Evolutionary conservation across 2,329 filamentous ascomycete genomes (phyloP).

Genomic region (Paecilomyces sp.): DNA sequence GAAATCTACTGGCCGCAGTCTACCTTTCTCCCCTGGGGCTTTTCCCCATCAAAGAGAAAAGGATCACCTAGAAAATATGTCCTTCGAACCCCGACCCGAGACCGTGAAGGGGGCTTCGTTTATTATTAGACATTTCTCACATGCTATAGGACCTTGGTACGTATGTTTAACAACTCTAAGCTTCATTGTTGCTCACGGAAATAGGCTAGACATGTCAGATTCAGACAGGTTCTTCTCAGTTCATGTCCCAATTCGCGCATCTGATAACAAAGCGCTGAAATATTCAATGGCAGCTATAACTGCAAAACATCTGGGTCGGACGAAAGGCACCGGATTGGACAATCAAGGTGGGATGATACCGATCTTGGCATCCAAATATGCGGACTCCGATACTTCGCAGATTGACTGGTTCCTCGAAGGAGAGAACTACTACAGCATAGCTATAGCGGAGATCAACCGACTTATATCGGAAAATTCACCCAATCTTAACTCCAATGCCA

Average conservation of each 20-base stretch:
- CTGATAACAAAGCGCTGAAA: slow-evolving; percentile 24
- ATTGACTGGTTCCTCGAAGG: slow-evolving; percentile 55
- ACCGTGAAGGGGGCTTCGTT: slow-evolving; percentile 32
- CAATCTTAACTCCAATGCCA: slow-evolving; percentile 18
- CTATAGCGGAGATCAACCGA: slow-evolving; percentile 44
- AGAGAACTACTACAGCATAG: slow-evolving; percentile 54
- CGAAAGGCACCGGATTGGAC: slow-evolving; percentile 19
- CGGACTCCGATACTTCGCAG: slow-evolving; percentile 40
- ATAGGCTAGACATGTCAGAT: slow-evolving; percentile 32
- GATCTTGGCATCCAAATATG: slow-evolving; percentile 44
- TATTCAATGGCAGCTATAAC: slow-evolving; percentile 32
- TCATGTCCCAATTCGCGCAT: slow-evolving; percentile 29
- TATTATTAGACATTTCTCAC: slow-evolving; percentile 29
- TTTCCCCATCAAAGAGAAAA: slow-evolving; percentile 1
- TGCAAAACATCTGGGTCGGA: slow-evolving; percentile 30
- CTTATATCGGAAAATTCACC: slow-evolving; percentile 24
- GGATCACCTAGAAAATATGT: slow-evolving; percentile 20
- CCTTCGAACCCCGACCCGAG: slow-evolving; percentile 28
- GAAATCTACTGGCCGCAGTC: neutral
- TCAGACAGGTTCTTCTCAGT: slow-evolving; percentile 30
- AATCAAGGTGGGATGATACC: slow-evolving; percentile 17
- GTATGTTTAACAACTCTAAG: neutral
- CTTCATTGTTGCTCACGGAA: slow-evolving; percentile 6
- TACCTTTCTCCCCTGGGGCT: neutral
- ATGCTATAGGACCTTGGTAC: slow-evolving; percentile 29